Evolutionary conservation across 1,284 basidiomycete species (phyloP), one percentile per base, ranked within the genome.

Genomic region (Pyrrhoderma noxium): DNA sequence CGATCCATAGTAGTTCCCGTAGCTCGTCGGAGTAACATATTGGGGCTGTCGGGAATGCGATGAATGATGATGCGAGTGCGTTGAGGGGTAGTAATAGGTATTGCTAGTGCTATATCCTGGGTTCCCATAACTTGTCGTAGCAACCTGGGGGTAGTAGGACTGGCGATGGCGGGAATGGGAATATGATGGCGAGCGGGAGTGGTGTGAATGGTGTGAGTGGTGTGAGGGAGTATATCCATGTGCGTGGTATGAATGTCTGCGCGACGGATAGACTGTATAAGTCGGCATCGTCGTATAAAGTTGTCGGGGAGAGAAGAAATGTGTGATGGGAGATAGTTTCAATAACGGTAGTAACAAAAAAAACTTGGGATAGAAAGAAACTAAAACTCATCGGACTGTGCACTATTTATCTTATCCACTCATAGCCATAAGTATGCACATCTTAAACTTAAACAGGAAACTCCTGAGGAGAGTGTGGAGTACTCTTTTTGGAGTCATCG

Each of bases 181-280:
- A 25, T 52, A 51, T 16, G 54, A 38, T 14, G 50, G 45, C 16
- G 54, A 35, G 41, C 49, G 47, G 11, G 52, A 41, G 27, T 35
- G 34, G 22, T 45, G 36, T 9, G 45, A 44, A 34, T 47, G 53
- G n/a, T 36, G 45, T 9, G 45, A 44, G 39, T 47, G 53, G n/a
- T 36, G 45, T 16, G 52, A 49, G 13, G 43, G 39, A n/a, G 19
- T 25, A 23, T 44, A 52, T 25, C 36, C 48, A n/a, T 49, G 52
- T 31, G 36, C 42, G 25, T 38, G 43, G 1, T 36, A 22, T 3
- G 48, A 47, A 13, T 31, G 27, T 31, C 27, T 31, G 11, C 27
- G 27, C 27, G 53, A 38, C 11, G 53, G 49, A 40, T 55, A 51
- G 14, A 43, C n/a, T 19, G 49, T 36, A 23, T 55, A 55, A 1